Conservation (phyloP, 2,329 filamentous ascomycete genomes). For the Cercospora berteroae region DNA sequence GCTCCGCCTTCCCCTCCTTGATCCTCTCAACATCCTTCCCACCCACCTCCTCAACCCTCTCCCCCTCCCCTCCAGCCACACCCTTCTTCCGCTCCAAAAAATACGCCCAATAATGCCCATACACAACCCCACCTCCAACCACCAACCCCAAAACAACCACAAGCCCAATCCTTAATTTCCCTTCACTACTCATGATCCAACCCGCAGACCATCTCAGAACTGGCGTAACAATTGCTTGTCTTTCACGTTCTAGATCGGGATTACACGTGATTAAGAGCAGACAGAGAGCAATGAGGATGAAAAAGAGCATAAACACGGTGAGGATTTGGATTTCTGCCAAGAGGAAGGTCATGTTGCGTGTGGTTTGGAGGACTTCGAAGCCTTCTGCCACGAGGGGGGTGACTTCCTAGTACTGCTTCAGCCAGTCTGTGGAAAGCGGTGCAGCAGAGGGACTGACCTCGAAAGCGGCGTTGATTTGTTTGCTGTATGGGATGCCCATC, state of each 20-base stretch:
- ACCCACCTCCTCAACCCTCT: conserved; percentile 6
- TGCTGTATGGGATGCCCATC: conserved; percentile 55
- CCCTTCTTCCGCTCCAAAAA: conserved; percentile 6
- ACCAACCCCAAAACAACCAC: not conserved
- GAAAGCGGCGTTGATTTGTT: conserved; percentile 53
- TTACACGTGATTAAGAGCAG: conserved; percentile 48
- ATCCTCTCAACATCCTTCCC: conserved; percentile 19
- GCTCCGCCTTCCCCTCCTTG: conserved; percentile 17
- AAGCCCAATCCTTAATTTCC: conserved; percentile 11
- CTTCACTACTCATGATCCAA: conserved; percentile 21
- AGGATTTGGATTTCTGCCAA: conserved; percentile 50
- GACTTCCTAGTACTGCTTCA: conserved; percentile 34
- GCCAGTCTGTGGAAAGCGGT: not conserved
- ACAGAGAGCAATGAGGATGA: conserved; percentile 42
- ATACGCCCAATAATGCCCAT: conserved; percentile 23
- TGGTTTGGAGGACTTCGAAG: conserved; percentile 51
- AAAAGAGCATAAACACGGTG: conserved; percentile 43
- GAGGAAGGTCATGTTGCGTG: conserved; percentile 51
- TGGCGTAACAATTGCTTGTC: conserved; percentile 46
- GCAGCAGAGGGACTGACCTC: conserved; percentile 20
- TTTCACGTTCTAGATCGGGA: conserved; percentile 48
- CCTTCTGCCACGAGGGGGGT: conserved; percentile 52
- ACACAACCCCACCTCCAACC: conserved; percentile 4
- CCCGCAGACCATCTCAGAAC: conserved; percentile 38
- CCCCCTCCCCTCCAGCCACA: not conserved